phyloP scores from a whole-genome alignment of 1,284 basidiomycete genomes.

The Tausonia pullulans region DNA sequence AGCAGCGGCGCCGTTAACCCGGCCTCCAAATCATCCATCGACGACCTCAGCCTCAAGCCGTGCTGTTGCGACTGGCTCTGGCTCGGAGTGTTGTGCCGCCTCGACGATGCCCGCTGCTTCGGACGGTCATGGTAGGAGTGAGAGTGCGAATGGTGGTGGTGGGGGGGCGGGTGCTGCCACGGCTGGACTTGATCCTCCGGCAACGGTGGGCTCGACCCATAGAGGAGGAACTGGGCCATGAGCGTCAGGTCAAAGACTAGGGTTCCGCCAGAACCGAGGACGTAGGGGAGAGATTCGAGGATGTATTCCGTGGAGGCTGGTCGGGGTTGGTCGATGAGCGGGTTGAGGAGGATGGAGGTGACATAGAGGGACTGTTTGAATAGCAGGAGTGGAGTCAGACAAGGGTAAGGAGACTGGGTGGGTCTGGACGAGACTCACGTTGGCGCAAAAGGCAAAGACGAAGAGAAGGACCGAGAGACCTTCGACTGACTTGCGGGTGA shows the following conservation, averaged over 20 bases:
- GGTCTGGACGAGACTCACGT: conserved; percentile 33
- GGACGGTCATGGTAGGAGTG: neutral
- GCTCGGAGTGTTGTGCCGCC: too few relatives aligned
- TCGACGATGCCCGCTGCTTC: neutral
- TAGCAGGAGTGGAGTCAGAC: neutral
- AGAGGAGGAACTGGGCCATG: conserved; percentile 50
- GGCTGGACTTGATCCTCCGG: conserved; percentile 11
- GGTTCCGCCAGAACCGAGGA: conserved; percentile 49
- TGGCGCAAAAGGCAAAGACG: conserved; percentile 80
- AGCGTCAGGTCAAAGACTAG: conserved; percentile 83
- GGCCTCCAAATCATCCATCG: too few relatives aligned
- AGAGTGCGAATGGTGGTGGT: neutral
- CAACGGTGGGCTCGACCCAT: conserved; percentile 35
- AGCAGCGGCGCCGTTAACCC: too few relatives aligned
- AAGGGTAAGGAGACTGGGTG: neutral
- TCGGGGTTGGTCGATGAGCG: conserved; percentile 14
- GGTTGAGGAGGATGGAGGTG: conserved; percentile 14
- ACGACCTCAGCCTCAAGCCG: too few relatives aligned
- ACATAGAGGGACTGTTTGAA: conserved; percentile 3
- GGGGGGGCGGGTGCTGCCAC: conserved; percentile 3
- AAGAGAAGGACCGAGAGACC: conserved; percentile 89
- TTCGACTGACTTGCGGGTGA: conserved; percentile 79
- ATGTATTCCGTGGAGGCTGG: conserved; percentile 18
- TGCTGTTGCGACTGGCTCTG: too few relatives aligned
- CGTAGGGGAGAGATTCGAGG: conserved; percentile 19